These are phyloP conservation scores for Lichtheimia hyalospora DNA, from an alignment of 371 early-diverging fungal species.

Conservation along the genomic window DNA sequence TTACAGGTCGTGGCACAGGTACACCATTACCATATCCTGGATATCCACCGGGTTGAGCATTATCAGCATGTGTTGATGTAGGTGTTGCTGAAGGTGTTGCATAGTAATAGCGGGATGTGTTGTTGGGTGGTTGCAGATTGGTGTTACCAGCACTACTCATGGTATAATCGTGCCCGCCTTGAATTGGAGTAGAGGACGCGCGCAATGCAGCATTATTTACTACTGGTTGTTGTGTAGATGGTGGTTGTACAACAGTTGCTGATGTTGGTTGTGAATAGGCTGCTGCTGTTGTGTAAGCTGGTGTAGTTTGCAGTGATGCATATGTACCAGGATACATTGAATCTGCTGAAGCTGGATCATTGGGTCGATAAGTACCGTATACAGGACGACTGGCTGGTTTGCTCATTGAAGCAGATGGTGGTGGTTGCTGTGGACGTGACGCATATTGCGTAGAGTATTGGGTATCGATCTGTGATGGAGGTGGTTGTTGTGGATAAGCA, in stretches of 20 bases:
- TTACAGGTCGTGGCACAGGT: constrained; percentile 1
- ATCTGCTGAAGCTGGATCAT: background rate
- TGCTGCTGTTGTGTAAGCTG: constrained; percentile 4
- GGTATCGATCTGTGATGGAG: constrained; percentile 9
- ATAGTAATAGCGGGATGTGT: constrained; percentile 18
- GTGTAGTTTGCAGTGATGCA: background rate
- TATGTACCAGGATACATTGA: background rate
- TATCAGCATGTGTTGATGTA: constrained; percentile 17
- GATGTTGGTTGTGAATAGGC: background rate
- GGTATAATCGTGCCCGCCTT: too few relatives aligned
- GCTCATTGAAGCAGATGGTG: constrained; percentile 4
- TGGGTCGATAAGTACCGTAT: constrained; percentile 10
- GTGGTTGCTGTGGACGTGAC: constrained; percentile 2
- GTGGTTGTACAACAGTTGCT: constrained; percentile 4
- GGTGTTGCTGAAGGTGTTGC: constrained; percentile 21
- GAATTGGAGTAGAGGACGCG: background rate
- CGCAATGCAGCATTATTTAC: background rate
- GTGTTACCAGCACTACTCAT: background rate
- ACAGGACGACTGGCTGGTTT: constrained; percentile 13
- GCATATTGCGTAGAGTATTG: constrained; percentile 10
- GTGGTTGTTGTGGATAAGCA: constrained; percentile 1
- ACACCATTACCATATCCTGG: background rate
- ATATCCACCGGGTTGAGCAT: constrained; percentile 5
- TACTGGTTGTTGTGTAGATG: background rate
- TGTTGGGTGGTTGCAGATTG: constrained; percentile 4